These are phyloP conservation scores for Linanthus parryae DNA, from an alignment of 148 eudicot genomes.

Conservation along the genomic window DNA sequence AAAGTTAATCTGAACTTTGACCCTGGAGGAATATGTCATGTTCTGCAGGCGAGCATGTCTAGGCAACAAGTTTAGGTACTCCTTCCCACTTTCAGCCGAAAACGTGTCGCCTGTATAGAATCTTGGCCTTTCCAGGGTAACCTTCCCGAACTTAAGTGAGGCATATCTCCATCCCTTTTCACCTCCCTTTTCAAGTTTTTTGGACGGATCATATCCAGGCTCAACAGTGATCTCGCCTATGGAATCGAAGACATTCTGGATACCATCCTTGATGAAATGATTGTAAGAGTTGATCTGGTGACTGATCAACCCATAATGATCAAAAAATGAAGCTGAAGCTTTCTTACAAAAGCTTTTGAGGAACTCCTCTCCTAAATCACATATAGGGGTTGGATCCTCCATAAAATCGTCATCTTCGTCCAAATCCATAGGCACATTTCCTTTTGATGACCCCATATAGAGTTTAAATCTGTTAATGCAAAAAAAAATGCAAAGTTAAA, in stretches of 20 bases:
- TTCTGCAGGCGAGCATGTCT: constrained; percentile 90
- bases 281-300: constrained; percentile 91
- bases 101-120: constrained; percentile 75
- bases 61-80: constrained; percentile 48
- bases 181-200: too few species aligned
- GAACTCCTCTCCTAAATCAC: constrained; percentile 41
- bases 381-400: constrained; percentile 22
- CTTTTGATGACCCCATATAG: too few species aligned
- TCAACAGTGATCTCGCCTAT: constrained; percentile 63
- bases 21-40: constrained; percentile 82
- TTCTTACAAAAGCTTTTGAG: constrained; percentile 58
- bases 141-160: constrained; percentile 62
- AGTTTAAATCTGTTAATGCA: too few species aligned
- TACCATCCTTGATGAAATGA: constrained; percentile 55
- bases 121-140: constrained; percentile 64
- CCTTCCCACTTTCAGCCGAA: constrained; percentile 46
- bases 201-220: constrained; percentile 83
- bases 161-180: constrained; percentile 74
- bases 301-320: constrained; percentile 70
- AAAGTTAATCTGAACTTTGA: constrained; percentile 55
- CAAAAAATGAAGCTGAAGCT: constrained; percentile 64
- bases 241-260: constrained; percentile 56
- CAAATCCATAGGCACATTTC: too few species aligned
- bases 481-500: too few species aligned
- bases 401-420: constrained; percentile 44